A percentile compares a stretch with the other conserved stretches of the same genome.
phyloP scores from a whole-genome alignment of 2,329 filamentous ascomycete genomes.

The Epichloe scottii region DNA sequence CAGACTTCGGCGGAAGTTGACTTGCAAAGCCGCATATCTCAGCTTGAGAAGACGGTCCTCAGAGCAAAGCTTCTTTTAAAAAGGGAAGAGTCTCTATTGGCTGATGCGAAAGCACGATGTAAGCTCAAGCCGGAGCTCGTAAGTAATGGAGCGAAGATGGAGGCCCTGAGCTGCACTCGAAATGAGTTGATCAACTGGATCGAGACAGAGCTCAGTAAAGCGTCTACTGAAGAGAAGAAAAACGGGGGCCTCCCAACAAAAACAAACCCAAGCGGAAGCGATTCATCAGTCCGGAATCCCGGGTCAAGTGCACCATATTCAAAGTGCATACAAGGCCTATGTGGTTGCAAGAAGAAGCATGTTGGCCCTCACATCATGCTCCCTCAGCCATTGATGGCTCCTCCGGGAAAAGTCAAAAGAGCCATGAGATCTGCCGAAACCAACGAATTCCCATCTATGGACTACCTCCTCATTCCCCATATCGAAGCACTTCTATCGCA shows the following conservation, averaged over 20 bases:
- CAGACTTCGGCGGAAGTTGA: slow-evolving; percentile 25
- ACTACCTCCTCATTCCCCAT: slow-evolving; percentile 42
- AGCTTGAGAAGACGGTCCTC: slow-evolving; percentile 45
- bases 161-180: slow-evolving; percentile 43
- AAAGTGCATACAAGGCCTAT: slow-evolving; percentile 42
- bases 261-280: slow-evolving; percentile 11
- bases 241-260: slow-evolving; percentile 16
- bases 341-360: slow-evolving; percentile 35
- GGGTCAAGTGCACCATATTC: slow-evolving; percentile 33
- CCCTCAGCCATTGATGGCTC: slow-evolving; percentile 15
- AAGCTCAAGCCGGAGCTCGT: slow-evolving; percentile 24
- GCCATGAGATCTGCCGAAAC: slow-evolving; percentile 7
- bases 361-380: slow-evolving; percentile 26
- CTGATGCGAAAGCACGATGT: slow-evolving; percentile 30
- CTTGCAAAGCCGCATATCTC: slow-evolving; percentile 34
- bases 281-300: slow-evolving; percentile 20
- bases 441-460: slow-evolving; percentile 12
- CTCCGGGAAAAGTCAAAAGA: not conserved
- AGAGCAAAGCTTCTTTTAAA: slow-evolving; percentile 44
- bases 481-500: slow-evolving; percentile 39
- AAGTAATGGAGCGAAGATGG: slow-evolving; percentile 29
- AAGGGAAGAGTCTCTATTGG: slow-evolving; percentile 42
- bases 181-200: slow-evolving; percentile 54
- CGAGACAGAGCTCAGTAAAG: slow-evolving; percentile 46
- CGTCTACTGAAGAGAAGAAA: slow-evolving; percentile 25